Conservation (phyloP, 148 eudicot species). For the Limonium bicolor region DNA sequence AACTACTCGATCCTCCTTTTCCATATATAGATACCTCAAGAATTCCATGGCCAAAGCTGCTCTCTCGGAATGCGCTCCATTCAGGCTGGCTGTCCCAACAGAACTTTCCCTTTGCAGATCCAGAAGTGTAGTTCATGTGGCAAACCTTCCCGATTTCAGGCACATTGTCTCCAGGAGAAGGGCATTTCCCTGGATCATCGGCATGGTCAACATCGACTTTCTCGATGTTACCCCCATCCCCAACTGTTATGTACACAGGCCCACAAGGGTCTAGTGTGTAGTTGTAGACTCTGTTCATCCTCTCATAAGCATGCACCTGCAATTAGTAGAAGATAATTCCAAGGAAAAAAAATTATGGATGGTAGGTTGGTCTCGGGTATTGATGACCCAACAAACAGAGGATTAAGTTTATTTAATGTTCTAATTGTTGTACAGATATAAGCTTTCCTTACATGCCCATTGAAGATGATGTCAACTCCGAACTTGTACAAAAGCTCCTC, state of each 20-base stretch:
- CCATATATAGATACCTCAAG: constrained; percentile 39
- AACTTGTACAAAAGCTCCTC: constrained; percentile 53
- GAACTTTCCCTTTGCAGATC: constrained; percentile 81
- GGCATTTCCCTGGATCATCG: constrained; percentile 80
- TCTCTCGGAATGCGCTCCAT: constrained; percentile 91
- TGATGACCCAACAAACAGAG: no score
- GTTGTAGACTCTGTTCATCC: constrained; percentile 85
- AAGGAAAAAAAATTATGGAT: no score
- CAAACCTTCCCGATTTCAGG: constrained; percentile 80
- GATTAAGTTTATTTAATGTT: no score
- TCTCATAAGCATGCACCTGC: constrained; percentile 92
- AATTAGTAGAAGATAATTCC: constrained; percentile 1
- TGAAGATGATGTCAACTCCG: constrained; percentile 69
- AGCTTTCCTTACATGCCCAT: constrained; percentile 99
- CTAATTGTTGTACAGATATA: no score
- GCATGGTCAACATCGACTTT: constrained; percentile 68
- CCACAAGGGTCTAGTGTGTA: constrained; percentile 77
- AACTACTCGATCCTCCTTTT: neutral
- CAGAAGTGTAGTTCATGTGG: constrained; percentile 61
- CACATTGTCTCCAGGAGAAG: constrained; percentile 47
- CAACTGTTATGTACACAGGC: constrained; percentile 69
- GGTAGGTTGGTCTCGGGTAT: no score
- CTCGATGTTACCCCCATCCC: constrained; percentile 95
- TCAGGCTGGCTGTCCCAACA: constrained; percentile 91
- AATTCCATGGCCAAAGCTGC: constrained; percentile 92